These are phyloP conservation scores for Mycena venus DNA, from an alignment of 768 basidiomycete species.

Conservation along the genomic window DNA sequence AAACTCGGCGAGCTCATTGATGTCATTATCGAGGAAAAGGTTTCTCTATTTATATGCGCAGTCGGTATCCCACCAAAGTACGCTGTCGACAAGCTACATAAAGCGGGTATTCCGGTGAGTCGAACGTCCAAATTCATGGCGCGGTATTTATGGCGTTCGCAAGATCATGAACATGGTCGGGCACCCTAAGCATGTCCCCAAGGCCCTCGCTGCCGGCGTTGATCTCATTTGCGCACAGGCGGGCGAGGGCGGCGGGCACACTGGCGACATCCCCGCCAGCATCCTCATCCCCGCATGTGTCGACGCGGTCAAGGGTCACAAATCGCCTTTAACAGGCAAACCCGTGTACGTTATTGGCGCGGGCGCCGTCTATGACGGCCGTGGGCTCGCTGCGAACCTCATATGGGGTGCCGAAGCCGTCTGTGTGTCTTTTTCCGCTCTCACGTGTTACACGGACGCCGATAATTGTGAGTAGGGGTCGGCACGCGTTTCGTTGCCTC, in stretches of 20 bases:
- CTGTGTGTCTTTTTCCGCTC: slow-evolving; percentile 54
- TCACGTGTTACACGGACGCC: neutral
- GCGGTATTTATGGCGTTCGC: neutral
- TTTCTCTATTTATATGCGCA: slow-evolving; percentile 84
- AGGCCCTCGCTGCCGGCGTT: slow-evolving; percentile 86
- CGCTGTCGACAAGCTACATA: slow-evolving; percentile 85
- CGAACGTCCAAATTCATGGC: slow-evolving; percentile 54
- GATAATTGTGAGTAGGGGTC: slow-evolving; percentile 62
- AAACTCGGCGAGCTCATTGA: slow-evolving; percentile 58
- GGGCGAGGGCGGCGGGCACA: slow-evolving; percentile 92
- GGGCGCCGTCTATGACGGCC: slow-evolving; percentile 93
- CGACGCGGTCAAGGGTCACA: slow-evolving; percentile 83
- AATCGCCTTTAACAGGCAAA: slow-evolving; percentile 84
- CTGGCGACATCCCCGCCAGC: slow-evolving; percentile 86
- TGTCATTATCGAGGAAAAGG: slow-evolving; percentile 94
- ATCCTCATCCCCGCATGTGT: slow-evolving; percentile 94
- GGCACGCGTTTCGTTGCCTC: slow-evolving; percentile 91
- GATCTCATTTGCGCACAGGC: slow-evolving; percentile 97
- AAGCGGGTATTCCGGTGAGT: slow-evolving; percentile 79
- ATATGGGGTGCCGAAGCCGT: slow-evolving; percentile 92
- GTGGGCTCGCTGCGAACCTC: slow-evolving; percentile 88
- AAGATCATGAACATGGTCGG: slow-evolving; percentile 78
- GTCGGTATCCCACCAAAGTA: slow-evolving; percentile 88
- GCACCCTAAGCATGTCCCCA: slow-evolving; percentile 88
- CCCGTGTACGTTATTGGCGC: slow-evolving; percentile 93